phyloP scores from a whole-genome alignment of 768 basidiomycete species.

The Boletus speciosus region DNA sequence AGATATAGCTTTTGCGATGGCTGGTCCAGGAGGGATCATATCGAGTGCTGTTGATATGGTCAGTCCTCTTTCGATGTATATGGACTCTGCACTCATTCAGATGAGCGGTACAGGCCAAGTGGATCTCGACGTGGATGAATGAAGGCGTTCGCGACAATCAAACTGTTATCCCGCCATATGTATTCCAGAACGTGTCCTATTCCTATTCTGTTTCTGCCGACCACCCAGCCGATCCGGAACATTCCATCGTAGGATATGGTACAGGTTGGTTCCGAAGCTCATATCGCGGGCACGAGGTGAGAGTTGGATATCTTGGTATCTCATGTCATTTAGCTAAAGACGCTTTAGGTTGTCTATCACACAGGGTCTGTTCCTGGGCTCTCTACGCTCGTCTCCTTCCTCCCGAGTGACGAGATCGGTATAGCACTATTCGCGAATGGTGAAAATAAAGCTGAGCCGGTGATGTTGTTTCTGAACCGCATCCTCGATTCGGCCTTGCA shows the following conservation, averaged over 20 bases:
- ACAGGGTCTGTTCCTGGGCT: conserved; percentile 35
- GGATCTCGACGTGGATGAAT: conserved; percentile 37
- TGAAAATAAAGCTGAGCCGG: conserved; percentile 10
- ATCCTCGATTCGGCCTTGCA: conserved; percentile 26
- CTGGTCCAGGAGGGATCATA: conserved; percentile 44
- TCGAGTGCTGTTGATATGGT: conserved; percentile 42
- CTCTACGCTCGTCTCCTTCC: conserved; percentile 29
- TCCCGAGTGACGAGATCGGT: conserved; percentile 36
- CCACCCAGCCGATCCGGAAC: conserved; percentile 8
- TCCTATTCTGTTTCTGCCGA: conserved; percentile 26
- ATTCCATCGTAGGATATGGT: conserved; percentile 37
- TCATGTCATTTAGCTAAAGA: neutral
- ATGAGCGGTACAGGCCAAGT: conserved; percentile 32
- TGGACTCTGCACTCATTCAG: neutral
- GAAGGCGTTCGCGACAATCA: conserved; percentile 30
- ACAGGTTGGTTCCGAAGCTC: conserved; percentile 41
- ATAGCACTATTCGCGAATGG: conserved; percentile 35
- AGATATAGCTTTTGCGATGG: conserved; percentile 19
- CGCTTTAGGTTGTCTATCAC: conserved; percentile 34
- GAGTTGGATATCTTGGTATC: neutral
- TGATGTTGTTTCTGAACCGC: conserved; percentile 8
- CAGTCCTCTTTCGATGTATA: neutral
- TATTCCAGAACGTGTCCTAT: conserved; percentile 30
- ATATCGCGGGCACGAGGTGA: conserved; percentile 41
- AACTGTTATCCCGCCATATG: conserved; percentile 32